Percentiles rank a stretch among this genome's conserved stretches.
Evolutionary conservation across 208 protist species (phyloP).

Genomic region (Trypanosoma boissoni): DNA sequence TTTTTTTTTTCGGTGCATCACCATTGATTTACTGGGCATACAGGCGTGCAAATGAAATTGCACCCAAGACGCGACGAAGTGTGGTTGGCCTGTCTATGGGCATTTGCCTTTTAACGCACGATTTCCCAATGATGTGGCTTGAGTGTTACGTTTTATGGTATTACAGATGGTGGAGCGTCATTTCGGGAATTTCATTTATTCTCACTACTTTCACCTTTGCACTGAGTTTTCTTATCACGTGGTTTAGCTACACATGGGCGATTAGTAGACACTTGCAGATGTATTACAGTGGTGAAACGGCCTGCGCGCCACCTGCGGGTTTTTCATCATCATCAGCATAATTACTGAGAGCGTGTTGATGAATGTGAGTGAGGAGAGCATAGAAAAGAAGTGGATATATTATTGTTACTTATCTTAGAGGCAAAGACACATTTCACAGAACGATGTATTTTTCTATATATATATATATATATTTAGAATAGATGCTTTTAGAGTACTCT

Average conservation of each 20-base stretch:
- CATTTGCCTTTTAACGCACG: slow-evolving; percentile 64
- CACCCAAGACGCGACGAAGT: slow-evolving; percentile 53
- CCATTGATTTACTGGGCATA: slow-evolving; percentile 82
- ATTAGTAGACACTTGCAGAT: slow-evolving; percentile 72
- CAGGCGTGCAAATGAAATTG: slow-evolving; percentile 59
- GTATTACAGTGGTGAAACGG: slow-evolving; percentile 38
- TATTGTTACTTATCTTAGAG: no score
- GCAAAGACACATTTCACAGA: no score
- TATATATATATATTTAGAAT: no score
- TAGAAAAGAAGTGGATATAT: no score
- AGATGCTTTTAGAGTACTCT: no score
- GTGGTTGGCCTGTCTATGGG: slow-evolving; percentile 37
- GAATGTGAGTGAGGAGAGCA: no score
- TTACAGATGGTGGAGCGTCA: slow-evolving; percentile 47
- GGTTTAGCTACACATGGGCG: slow-evolving; percentile 78
- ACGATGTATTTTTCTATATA: no score
- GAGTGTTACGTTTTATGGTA: slow-evolving; percentile 68
- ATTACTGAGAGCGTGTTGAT: no score
- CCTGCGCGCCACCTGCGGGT: not conserved
- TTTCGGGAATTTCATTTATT: slow-evolving; percentile 72
- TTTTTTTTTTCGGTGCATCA: slow-evolving; percentile 41
- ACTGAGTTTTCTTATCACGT: slow-evolving; percentile 68
- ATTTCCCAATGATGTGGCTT: slow-evolving; percentile 70
- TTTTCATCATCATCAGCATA: no score
- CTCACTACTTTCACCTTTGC: slow-evolving; percentile 57